A percentile compares a stretch with the other conserved stretches of the same genome.
Evolutionary conservation across 768 basidiomycete species (phyloP).

Genomic region (Lentinula detonsa): DNA sequence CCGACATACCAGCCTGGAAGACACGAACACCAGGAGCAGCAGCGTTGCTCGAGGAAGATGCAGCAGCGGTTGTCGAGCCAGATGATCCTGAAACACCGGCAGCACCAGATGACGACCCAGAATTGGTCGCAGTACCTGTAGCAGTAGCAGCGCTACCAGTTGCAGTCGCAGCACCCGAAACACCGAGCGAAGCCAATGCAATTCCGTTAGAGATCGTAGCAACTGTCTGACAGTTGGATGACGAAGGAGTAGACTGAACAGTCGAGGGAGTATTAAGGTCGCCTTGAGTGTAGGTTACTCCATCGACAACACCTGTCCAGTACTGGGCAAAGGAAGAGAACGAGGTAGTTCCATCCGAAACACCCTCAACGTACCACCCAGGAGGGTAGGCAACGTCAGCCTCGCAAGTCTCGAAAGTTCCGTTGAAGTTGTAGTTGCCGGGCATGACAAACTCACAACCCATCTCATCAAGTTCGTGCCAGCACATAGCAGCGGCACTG

Average conservation of each 20-base stretch:
- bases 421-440: slow-evolving; percentile 35
- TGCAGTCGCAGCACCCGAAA: slow-evolving; percentile 3
- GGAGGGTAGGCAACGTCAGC: slow-evolving; percentile 42
- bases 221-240: slow-evolving; percentile 32
- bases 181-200: slow-evolving; percentile 19
- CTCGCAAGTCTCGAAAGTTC: slow-evolving; percentile 37
- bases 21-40: slow-evolving; percentile 4
- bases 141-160: slow-evolving; percentile 10
- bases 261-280: slow-evolving; percentile 30
- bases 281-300: slow-evolving; percentile 33
- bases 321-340: slow-evolving; percentile 40
- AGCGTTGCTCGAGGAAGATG: slow-evolving; percentile 1
- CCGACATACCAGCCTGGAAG: slow-evolving; percentile 11
- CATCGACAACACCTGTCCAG: slow-evolving; percentile 29
- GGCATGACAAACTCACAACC: slow-evolving; percentile 43
- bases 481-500: slow-evolving; percentile 34
- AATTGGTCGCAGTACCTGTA: slow-evolving; percentile 1
- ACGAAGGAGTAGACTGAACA: slow-evolving; percentile 28
- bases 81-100: background rate
- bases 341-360: slow-evolving; percentile 26
- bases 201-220: slow-evolving; percentile 33
- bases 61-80: background rate
- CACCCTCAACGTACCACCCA: slow-evolving; percentile 38
- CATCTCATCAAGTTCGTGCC: slow-evolving; percentile 40
- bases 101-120: background rate